Percentiles rank a stretch among this genome's conserved stretches.
phyloP scores from a whole-genome alignment of 164 flowering plant genomes.

The Piper longum region DNA sequence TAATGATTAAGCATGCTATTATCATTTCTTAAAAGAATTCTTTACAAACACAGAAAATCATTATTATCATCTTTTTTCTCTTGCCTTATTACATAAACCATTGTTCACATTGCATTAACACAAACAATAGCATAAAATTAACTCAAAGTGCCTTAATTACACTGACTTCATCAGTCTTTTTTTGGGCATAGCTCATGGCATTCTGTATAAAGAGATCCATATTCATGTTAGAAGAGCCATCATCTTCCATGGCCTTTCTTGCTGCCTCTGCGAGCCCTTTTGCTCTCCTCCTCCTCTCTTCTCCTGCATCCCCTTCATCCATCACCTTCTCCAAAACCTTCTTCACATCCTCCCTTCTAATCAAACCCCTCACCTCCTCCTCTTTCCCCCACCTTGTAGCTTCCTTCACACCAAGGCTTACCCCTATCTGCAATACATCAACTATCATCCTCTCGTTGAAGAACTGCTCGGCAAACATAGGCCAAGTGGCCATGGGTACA shows the following conservation, averaged over 20 bases:
- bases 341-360: conserved; percentile 13
- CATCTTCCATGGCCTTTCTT: conserved; percentile 26
- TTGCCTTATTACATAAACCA: too few species aligned
- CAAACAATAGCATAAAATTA: too few species aligned
- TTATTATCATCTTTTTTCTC: too few species aligned
- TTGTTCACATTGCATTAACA: too few species aligned
- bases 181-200: conserved; percentile 5
- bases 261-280: conserved; percentile 23
- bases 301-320: conserved; percentile 27
- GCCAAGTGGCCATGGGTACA: conserved; percentile 52
- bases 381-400: conserved; percentile 28
- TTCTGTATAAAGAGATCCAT: conserved; percentile 26
- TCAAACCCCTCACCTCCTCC: conserved; percentile 9
- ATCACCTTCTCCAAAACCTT: conserved; percentile 23
- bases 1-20: too few species aligned
- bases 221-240: conserved; percentile 35
- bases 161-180: too few species aligned
- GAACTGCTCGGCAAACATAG: conserved; percentile 45
- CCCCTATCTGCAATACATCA: conserved; percentile 26
- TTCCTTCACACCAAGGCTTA: conserved; percentile 25
- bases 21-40: too few species aligned
- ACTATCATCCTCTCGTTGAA: conserved; percentile 40
- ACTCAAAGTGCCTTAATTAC: too few species aligned
- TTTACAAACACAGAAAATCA: too few species aligned
- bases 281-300: conserved; percentile 22